Conservation (phyloP, 345 rosid species). For the Euphorbia pulcherrima region DNA sequence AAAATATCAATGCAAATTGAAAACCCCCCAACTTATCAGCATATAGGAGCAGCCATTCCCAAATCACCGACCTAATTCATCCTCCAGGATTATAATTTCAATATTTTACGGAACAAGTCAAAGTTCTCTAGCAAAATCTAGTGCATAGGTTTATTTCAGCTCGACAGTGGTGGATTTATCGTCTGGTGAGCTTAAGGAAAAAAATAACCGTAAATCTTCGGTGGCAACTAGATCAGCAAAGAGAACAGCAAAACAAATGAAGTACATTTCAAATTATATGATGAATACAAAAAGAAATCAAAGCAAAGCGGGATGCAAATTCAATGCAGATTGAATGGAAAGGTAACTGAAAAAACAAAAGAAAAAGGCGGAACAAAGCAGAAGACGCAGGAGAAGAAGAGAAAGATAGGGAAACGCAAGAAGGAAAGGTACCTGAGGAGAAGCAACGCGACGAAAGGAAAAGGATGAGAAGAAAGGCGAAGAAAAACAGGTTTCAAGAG, state of each 20-base stretch:
- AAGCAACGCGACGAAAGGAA: background rate
- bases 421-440: constrained; percentile 1
- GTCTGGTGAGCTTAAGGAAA: background rate
- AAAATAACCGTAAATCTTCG: background rate
- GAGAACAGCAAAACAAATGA: background rate
- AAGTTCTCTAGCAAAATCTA: background rate
- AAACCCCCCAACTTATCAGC: background rate
- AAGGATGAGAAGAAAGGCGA: background rate
- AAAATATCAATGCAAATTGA: background rate
- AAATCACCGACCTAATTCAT: background rate
- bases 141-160: background rate
- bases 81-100: background rate
- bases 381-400: background rate
- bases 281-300: background rate
- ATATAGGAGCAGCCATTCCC: background rate
- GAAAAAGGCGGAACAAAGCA: background rate
- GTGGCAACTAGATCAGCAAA: background rate
- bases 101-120: background rate
- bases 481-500: background rate
- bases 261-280: background rate
- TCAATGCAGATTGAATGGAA: background rate
- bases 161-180: background rate
- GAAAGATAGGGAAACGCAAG: background rate
- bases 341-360: background rate
- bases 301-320: background rate